These are phyloP conservation scores for Candida lessepsii DNA, from an alignment of 805 yeast genomes.

Conservation along the genomic window DNA sequence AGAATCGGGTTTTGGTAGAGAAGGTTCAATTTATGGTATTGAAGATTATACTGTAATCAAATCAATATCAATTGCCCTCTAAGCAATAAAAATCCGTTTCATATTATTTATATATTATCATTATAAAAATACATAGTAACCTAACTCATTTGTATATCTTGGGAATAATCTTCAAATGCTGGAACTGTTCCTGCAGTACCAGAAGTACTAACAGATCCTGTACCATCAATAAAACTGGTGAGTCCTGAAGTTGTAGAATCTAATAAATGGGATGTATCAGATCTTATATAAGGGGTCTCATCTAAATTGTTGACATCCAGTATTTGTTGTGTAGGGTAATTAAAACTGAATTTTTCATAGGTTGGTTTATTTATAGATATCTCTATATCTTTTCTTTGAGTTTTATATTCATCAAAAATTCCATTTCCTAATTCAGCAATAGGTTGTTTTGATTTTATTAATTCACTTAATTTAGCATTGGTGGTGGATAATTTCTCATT, in stretches of 20 bases:
- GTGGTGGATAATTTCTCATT: constrained; percentile 1
- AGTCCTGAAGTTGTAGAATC: background rate
- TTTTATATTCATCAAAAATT: constrained; percentile 18
- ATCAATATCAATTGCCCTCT: constrained; percentile 53
- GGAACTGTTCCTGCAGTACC: constrained; percentile 3
- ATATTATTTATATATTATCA: background rate
- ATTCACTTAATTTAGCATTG: constrained; percentile 14
- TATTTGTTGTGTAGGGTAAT: constrained; percentile 18
- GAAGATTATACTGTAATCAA: constrained; percentile 62
- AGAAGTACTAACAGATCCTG: background rate
- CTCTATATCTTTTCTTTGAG: constrained; percentile 1
- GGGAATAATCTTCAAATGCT: constrained; percentile 2
- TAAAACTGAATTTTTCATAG: constrained; percentile 10
- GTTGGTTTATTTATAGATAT: constrained; percentile 17
- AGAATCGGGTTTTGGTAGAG: constrained; percentile 70
- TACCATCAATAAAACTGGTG: background rate
- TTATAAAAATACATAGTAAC: background rate
- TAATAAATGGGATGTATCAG: constrained; percentile 4
- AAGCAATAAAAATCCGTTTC: too few species aligned
- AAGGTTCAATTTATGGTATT: constrained; percentile 61
- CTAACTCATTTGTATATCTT: constrained; percentile 7
- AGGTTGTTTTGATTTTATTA: constrained; percentile 16
- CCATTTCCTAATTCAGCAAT: constrained; percentile 16
- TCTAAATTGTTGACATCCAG: constrained; percentile 26
- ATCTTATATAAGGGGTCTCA: constrained; percentile 12